Conservation (phyloP, 2,329 filamentous ascomycete species). For the Diaporthe citrichinensis region DNA sequence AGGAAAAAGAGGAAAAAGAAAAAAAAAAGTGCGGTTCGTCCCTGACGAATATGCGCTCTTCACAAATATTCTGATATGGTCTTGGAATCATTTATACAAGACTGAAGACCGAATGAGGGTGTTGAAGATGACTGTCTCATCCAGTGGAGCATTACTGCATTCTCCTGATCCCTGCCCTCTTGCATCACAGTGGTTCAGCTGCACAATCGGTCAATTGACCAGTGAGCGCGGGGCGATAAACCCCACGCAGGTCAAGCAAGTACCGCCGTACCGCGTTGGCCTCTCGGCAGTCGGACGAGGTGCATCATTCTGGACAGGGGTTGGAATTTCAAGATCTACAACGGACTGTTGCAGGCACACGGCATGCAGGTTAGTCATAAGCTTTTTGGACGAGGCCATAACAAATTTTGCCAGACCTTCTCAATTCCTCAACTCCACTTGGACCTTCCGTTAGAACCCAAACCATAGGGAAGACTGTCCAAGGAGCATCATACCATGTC, state of each 20-base stretch:
- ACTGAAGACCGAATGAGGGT: not conserved
- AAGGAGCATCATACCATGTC: constrained; percentile 25
- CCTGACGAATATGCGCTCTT: no score
- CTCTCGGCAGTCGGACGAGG: constrained; percentile 38
- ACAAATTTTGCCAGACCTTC: constrained; percentile 28
- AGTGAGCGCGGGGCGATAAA: constrained; percentile 6
- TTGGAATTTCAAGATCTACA: constrained; percentile 31
- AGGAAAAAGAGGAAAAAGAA: no score
- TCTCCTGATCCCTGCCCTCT: not conserved
- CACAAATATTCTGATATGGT: not conserved
- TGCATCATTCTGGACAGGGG: constrained; percentile 35
- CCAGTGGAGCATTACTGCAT: not conserved
- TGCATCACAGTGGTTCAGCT: not conserved
- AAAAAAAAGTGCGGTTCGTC: no score
- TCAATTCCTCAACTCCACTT: constrained; percentile 30
- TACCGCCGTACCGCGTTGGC: constrained; percentile 6
- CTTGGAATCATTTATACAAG: not conserved
- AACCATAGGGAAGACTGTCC: not conserved
- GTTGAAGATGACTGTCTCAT: not conserved
- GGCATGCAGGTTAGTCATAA: constrained; percentile 35
- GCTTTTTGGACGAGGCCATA: not conserved
- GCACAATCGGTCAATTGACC: constrained; percentile 16
- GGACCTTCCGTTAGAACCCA: not conserved
- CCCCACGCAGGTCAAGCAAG: constrained; percentile 12
- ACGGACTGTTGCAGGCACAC: constrained; percentile 15